phyloP scores from a whole-genome alignment of 371 early-diverging fungal species.

The Scutellospora calospora region DNA sequence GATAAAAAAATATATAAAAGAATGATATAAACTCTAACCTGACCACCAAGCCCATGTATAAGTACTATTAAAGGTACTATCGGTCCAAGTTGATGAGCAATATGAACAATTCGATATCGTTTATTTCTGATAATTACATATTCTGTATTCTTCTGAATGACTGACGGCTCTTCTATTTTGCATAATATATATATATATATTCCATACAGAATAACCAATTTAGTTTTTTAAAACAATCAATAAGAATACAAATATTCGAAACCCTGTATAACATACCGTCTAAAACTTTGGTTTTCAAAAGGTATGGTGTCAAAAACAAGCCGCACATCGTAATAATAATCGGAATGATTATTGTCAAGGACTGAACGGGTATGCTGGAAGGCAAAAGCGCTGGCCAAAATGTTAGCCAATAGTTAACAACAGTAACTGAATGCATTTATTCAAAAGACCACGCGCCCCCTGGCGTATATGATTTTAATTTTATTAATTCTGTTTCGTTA shows the following conservation, averaged over 20 bases:
- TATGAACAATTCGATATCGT: constrained; percentile 69
- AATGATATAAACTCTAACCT: constrained; percentile 56
- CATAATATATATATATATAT: too few relatives aligned
- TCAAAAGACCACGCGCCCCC: not conserved
- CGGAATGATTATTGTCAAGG: constrained; percentile 13
- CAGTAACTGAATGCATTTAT: not conserved
- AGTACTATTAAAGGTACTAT: constrained; percentile 66
- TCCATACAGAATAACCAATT: too few relatives aligned
- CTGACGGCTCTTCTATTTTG: not conserved
- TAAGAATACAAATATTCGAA: not conserved
- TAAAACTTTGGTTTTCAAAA: not conserved
- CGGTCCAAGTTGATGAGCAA: constrained; percentile 73
- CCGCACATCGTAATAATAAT: not conserved
- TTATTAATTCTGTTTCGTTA: not conserved
- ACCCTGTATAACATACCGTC: too few relatives aligned
- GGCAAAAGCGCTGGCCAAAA: not conserved
- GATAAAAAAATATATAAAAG: constrained; percentile 1
- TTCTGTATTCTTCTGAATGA: constrained; percentile 60
- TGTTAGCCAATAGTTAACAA: not conserved
- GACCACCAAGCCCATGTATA: constrained; percentile 79
- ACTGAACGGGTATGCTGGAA: not conserved
- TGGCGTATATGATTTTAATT: not conserved
- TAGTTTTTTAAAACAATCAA: not conserved
- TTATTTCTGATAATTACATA: constrained; percentile 66
- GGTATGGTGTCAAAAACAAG: not conserved